Conservation (phyloP, 2,329 filamentous ascomycete species). For the Coniosporium tulheliwenetii region DNA sequence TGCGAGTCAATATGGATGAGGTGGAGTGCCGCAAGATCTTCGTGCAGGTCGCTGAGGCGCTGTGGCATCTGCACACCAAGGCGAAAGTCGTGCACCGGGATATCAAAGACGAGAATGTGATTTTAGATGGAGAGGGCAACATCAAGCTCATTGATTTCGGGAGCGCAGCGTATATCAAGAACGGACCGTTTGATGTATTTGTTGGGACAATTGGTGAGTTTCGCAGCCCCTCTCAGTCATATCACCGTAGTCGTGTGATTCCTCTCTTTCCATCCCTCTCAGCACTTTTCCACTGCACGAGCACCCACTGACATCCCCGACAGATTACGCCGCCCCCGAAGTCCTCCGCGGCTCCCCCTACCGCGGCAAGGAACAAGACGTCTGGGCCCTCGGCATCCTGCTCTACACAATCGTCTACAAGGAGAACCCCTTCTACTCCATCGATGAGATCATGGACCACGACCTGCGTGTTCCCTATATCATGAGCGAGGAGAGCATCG, state of each 20-base stretch:
- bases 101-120: slow-evolving; percentile 98
- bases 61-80: slow-evolving; percentile 82
- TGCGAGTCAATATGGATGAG: slow-evolving; percentile 93
- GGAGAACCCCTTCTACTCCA: slow-evolving; percentile 97
- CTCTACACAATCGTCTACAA: slow-evolving; percentile 99
- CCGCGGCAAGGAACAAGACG: slow-evolving; percentile 90
- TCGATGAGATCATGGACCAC: slow-evolving; percentile 98
- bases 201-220: slow-evolving; percentile 88
- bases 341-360: slow-evolving; percentile 87
- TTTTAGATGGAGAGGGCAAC: slow-evolving; percentile 83
- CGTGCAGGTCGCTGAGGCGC: slow-evolving; percentile 73
- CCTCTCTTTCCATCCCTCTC: neutral
- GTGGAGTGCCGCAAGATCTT: slow-evolving; percentile 89
- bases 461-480: slow-evolving; percentile 81
- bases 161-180: slow-evolving; percentile 95
- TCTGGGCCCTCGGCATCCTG: slow-evolving; percentile 93
- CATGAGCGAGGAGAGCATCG: slow-evolving; percentile 82
- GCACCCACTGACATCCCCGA: no score
- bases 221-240: neutral
- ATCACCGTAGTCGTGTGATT: neutral
- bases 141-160: slow-evolving; percentile 98
- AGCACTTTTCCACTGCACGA: neutral
- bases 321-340: slow-evolving; percentile 97
- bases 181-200: slow-evolving; percentile 95
- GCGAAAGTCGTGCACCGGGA: slow-evolving; percentile 90